phyloP scores from a whole-genome alignment of 257 asterid species.

The Lycium ferocissimum region DNA sequence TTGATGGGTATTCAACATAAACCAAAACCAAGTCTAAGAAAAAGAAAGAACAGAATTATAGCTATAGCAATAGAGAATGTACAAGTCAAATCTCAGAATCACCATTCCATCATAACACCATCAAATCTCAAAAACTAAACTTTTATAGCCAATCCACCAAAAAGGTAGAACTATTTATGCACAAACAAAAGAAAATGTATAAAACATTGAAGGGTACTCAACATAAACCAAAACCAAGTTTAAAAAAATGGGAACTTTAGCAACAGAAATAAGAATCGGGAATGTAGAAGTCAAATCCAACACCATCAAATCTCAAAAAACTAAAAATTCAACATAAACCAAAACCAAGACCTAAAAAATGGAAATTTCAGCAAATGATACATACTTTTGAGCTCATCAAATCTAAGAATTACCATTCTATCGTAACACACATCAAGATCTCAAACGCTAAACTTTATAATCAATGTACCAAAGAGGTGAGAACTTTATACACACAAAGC shows the following conservation, averaged over 20 bases:
- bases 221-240: background rate
- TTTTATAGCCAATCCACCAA: background rate
- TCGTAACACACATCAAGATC: background rate
- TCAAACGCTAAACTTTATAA: background rate
- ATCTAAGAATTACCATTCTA: background rate
- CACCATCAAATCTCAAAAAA: too few species aligned
- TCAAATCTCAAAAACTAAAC: background rate
- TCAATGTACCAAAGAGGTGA: background rate
- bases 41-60: background rate
- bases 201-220: background rate
- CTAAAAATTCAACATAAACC: too few species aligned
- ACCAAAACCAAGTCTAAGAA: background rate
- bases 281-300: background rate
- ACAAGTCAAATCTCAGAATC: background rate
- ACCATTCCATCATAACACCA: background rate
- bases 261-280: background rate
- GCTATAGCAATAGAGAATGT: background rate
- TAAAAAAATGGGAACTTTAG: too few species aligned
- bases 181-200: background rate
- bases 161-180: background rate
- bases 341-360: too few species aligned
- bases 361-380: too few species aligned
- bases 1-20: background rate
- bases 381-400: too few species aligned
- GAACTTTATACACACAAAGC: background rate